Percentiles rank a stretch among this genome's conserved stretches.
phyloP scores from a whole-genome alignment of 2,329 filamentous ascomycete species.

The Fusarium illudens region DNA sequence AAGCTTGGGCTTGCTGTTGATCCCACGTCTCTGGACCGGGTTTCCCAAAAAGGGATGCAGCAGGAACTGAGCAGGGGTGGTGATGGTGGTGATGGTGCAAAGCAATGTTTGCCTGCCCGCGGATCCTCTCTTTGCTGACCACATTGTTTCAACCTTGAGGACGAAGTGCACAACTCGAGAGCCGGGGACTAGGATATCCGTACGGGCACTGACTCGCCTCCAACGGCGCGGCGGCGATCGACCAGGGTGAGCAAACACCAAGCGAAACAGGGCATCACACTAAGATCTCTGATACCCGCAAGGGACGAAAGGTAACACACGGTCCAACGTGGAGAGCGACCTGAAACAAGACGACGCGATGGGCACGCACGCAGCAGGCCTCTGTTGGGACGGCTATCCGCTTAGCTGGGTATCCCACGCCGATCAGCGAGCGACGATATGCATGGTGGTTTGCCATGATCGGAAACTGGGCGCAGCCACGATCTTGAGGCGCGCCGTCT shows the following conservation, averaged over 20 bases:
- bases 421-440: conserved; percentile 8
- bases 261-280: conserved; percentile 21
- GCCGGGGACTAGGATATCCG: conserved; percentile 12
- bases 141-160: conserved; percentile 12
- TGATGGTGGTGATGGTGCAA: background rate
- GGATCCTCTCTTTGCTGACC: background rate
- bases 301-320: conserved; percentile 28
- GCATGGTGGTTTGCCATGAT: background rate
- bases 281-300: conserved; percentile 30
- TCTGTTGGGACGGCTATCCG: conserved; percentile 17
- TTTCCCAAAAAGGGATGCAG: background rate
- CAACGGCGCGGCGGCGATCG: conserved; percentile 22
- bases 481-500: background rate
- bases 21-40: background rate
- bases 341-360: conserved; percentile 39
- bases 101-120: background rate
- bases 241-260: conserved; percentile 22
- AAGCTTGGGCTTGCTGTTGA: background rate
- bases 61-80: background rate
- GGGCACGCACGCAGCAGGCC: conserved; percentile 20
- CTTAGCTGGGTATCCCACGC: conserved; percentile 9
- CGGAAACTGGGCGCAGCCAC: conserved; percentile 10
- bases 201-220: background rate
- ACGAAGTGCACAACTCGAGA: background rate
- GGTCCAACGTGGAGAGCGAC: conserved; percentile 35